Evolutionary conservation across 306 rosid species (phyloP).

Genomic region (Echinosophora koreensis): DNA sequence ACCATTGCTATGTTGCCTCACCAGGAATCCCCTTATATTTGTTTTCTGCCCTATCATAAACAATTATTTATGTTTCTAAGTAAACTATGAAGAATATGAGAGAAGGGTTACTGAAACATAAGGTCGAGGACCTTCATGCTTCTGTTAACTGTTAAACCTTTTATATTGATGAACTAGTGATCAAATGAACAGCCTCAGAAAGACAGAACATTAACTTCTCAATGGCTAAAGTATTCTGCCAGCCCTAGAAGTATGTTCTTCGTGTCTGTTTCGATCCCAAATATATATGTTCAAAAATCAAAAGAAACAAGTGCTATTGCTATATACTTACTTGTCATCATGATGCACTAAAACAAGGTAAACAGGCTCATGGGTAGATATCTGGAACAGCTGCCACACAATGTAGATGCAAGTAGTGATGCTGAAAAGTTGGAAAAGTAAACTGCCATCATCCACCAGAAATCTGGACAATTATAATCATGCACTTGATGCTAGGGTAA

Average conservation of each 20-base stretch:
- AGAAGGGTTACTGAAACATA: conserved; percentile 1
- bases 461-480: not conserved
- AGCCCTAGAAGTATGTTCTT: conserved; percentile 6
- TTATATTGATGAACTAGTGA: not conserved
- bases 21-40: conserved; percentile 57
- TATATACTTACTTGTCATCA: conserved; percentile 70
- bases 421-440: conserved; percentile 55
- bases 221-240: conserved; percentile 14
- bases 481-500: not conserved
- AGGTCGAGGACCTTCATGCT: conserved; percentile 20
- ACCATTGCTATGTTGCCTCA: conserved; percentile 47
- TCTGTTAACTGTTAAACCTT: conserved; percentile 10
- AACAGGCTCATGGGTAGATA: conserved; percentile 72
- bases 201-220: conserved; percentile 28
- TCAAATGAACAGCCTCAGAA: conserved; percentile 16
- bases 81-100: conserved; percentile 32
- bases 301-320: conserved; percentile 2
- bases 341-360: conserved; percentile 62
- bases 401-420: conserved; percentile 67
- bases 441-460: conserved; percentile 36
- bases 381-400: conserved; percentile 65
- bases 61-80: conserved; percentile 40
- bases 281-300: conserved; percentile 8
- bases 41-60: conserved; percentile 74
- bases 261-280: conserved; percentile 1